Evolutionary conservation across 1,139 yeast genomes (phyloP).

Genomic region (Saccharomyces hybrid): DNA sequence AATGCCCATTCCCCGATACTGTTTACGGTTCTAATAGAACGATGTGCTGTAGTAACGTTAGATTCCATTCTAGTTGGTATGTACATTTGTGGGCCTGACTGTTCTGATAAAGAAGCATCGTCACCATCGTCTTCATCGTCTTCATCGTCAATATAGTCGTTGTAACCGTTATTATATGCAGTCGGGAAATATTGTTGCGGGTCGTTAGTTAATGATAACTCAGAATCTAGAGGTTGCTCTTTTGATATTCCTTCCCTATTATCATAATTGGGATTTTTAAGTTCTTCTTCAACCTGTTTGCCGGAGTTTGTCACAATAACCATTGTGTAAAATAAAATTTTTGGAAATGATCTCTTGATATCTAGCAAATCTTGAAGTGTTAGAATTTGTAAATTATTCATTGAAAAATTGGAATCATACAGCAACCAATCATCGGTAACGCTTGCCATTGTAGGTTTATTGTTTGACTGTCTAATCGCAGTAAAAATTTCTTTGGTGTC

Average conservation of each 20-base stretch:
- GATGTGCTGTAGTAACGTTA: conserved; percentile 25
- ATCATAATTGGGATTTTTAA: background rate
- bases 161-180: conserved; percentile 6
- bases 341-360: conserved; percentile 26
- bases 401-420: conserved; percentile 34
- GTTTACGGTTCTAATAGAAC: conserved; percentile 26
- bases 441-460: conserved; percentile 24
- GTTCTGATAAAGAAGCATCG: conserved; percentile 10
- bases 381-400: conserved; percentile 33
- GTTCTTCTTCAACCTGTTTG: background rate
- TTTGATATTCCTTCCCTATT: background rate
- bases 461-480: conserved; percentile 31
- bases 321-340: conserved; percentile 35
- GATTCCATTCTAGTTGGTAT: conserved; percentile 21
- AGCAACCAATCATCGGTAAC: conserved; percentile 36
- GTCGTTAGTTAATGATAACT: conserved; percentile 7
- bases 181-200: conserved; percentile 10
- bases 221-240: conserved; percentile 5
- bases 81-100: conserved; percentile 18
- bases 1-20: conserved; percentile 29
- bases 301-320: conserved; percentile 11
- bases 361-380: conserved; percentile 32
- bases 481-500: conserved; percentile 24
- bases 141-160: conserved; percentile 6
- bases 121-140: conserved; percentile 13